Percentiles rank a stretch among this genome's conserved stretches.
Evolutionary conservation across 2,329 filamentous ascomycete genomes (phyloP).

Genomic region (Exophiala dermatitidis): DNA sequence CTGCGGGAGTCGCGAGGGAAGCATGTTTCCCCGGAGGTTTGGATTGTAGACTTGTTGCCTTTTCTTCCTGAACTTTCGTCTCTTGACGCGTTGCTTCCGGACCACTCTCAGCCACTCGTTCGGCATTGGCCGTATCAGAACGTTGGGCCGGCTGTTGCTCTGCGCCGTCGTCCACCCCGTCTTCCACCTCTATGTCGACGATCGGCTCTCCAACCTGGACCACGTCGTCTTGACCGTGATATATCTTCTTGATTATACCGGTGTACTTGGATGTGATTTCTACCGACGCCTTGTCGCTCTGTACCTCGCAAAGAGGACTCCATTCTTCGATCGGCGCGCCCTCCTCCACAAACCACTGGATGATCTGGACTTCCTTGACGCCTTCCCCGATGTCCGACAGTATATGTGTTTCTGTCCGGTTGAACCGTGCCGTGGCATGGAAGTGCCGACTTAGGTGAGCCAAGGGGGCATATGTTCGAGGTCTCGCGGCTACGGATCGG

Average conservation of each 20-base stretch:
- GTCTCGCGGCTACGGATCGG: constrained; percentile 2
- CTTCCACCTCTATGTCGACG: constrained; percentile 27
- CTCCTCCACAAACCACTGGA: constrained; percentile 98
- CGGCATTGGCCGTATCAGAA: constrained; percentile 34
- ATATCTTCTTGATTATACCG: constrained; percentile 89
- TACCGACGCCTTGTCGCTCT: constrained; percentile 85
- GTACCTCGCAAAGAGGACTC: constrained; percentile 94
- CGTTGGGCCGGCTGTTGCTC: constrained; percentile 49
- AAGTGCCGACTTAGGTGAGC: constrained; percentile 16
- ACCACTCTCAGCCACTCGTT: constrained; percentile 8
- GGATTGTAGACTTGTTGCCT: background rate
- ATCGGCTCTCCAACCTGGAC: constrained; percentile 65
- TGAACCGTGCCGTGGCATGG: constrained; percentile 17
- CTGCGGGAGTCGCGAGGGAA: constrained; percentile 80
- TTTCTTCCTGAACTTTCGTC: constrained; percentile 16
- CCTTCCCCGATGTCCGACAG: constrained; percentile 48
- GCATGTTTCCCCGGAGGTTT: constrained; percentile 49
- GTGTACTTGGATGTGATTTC: constrained; percentile 95
- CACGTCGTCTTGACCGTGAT: constrained; percentile 95
- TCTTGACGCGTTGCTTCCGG: constrained; percentile 38
- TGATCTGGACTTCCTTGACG: constrained; percentile 96
- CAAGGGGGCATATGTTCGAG: constrained; percentile 15
- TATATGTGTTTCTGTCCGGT: constrained; percentile 23
- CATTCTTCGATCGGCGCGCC: constrained; percentile 95
- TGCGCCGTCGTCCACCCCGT: constrained; percentile 18